A percentile compares a stretch with the other conserved stretches of the same genome.
These are phyloP conservation scores for Microascus cirrosus DNA, from an alignment of 2,329 filamentous ascomycete species.

Conservation along the genomic window DNA sequence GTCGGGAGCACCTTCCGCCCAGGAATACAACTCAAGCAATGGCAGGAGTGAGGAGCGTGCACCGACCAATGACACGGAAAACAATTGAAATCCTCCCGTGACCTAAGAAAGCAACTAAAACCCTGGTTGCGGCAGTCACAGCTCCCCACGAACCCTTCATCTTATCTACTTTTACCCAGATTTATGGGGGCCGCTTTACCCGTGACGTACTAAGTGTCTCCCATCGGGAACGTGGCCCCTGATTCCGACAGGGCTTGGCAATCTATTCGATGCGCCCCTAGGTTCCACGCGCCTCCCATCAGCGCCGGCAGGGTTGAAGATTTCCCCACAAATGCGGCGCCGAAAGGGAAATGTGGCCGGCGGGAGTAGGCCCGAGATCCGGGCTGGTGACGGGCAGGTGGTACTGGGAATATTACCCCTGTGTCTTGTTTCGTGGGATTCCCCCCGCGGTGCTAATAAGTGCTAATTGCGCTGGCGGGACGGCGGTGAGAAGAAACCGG, in stretches of 20 bases:
- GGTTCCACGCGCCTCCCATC: not conserved
- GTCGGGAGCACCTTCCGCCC: too few species aligned
- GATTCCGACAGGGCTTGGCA: not conserved
- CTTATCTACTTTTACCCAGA: not conserved
- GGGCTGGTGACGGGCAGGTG: not conserved
- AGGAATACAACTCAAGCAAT: too few species aligned
- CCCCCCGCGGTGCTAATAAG: not conserved
- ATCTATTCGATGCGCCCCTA: not conserved
- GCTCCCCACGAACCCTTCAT: not conserved
- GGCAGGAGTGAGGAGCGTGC: too few species aligned
- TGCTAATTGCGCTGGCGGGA: not conserved
- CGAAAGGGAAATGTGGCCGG: not conserved
- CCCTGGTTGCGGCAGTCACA: not conserved
- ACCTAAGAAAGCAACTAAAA: not conserved
- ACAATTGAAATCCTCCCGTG: too few species aligned
- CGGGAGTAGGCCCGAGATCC: slow-evolving; percentile 2
- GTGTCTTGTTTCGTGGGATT: not conserved
- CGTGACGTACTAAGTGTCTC: not conserved
- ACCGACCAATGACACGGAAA: too few species aligned
- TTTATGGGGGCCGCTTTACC: not conserved
- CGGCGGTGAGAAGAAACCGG: not conserved
- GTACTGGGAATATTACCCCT: not conserved
- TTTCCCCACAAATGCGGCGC: slow-evolving; percentile 3
- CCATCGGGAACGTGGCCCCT: not conserved
- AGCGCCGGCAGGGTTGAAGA: not conserved